phyloP scores from a whole-genome alignment of 306 rosid genomes.

The Cucurbita ficifolia region DNA sequence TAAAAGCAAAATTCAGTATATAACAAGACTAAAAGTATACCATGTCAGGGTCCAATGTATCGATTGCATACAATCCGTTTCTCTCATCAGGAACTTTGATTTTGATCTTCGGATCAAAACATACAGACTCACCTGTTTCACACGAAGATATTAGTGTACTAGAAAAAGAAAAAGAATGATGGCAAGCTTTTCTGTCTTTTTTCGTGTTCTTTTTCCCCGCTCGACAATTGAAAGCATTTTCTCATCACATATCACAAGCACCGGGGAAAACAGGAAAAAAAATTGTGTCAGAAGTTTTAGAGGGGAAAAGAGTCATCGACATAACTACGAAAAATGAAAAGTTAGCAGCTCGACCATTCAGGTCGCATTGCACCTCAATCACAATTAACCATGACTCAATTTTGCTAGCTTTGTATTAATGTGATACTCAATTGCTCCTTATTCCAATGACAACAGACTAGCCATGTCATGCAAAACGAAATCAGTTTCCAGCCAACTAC shows the following conservation, averaged over 20 bases:
- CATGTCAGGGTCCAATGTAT: conserved; percentile 85
- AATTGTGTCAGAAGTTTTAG: background rate
- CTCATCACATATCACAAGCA: background rate
- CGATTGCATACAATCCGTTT: conserved; percentile 68
- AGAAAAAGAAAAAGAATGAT: background rate
- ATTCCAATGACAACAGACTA: background rate
- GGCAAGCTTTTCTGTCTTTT: background rate
- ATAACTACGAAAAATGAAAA: background rate
- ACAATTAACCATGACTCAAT: background rate
- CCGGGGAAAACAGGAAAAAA: background rate
- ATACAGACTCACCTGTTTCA: conserved; percentile 56
- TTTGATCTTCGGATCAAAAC: conserved; percentile 50
- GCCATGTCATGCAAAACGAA: background rate
- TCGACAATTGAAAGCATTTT: background rate
- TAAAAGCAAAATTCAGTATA: background rate
- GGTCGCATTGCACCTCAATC: background rate
- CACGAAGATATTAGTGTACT: background rate
- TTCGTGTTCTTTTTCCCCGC: background rate
- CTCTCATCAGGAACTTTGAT: conserved; percentile 78
- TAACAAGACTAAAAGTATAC: conserved; percentile 19
- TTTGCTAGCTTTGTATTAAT: background rate
- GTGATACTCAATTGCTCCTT: background rate
- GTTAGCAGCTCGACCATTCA: background rate
- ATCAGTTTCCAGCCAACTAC: background rate
- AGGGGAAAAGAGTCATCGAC: background rate